Conservation (phyloP, 2,329 filamentous ascomycete genomes). For the Fragosphaeria purpurea region DNA sequence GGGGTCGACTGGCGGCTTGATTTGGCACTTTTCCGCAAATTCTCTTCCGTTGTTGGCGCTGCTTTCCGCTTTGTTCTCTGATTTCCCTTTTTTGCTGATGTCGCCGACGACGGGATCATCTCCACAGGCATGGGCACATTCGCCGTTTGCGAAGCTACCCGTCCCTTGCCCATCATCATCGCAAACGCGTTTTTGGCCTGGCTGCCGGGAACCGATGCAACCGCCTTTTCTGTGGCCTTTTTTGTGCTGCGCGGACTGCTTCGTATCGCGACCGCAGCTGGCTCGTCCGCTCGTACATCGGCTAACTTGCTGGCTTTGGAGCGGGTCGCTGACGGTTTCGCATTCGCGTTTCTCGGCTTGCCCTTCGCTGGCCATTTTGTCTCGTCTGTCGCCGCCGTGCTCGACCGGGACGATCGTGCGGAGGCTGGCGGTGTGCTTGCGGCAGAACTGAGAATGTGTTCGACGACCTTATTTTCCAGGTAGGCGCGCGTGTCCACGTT, state of each 20-base stretch:
- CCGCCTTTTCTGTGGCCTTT: conserved; percentile 11
- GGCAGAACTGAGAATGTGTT: conserved; percentile 45
- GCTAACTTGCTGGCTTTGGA: not conserved
- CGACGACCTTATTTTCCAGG: conserved; percentile 67
- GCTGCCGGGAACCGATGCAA: conserved; percentile 8
- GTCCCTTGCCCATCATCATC: conserved; percentile 40
- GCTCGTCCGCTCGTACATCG: not conserved
- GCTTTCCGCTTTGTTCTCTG: conserved; percentile 25
- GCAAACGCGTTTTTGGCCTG: conserved; percentile 37
- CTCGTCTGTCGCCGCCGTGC: conserved; percentile 17
- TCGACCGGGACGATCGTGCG: conserved; percentile 26
- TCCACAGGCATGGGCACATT: not conserved
- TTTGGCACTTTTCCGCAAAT: conserved; percentile 57
- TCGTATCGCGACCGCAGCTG: conserved; percentile 19
- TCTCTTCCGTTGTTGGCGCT: conserved; percentile 21
- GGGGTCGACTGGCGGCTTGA: conserved; percentile 70
- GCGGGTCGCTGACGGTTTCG: conserved; percentile 15
- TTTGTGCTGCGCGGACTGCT: conserved; percentile 26
- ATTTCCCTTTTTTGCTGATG: conserved; percentile 13
- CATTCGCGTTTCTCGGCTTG: not conserved
- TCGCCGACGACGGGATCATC: not conserved
- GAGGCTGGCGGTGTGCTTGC: conserved; percentile 3
- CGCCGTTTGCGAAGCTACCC: not conserved
- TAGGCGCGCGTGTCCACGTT: conserved; percentile 58
- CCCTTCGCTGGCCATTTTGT: not conserved